phyloP scores from a whole-genome alignment of 2,329 filamentous ascomycete genomes.

The Exophiala oligosperma region DNA sequence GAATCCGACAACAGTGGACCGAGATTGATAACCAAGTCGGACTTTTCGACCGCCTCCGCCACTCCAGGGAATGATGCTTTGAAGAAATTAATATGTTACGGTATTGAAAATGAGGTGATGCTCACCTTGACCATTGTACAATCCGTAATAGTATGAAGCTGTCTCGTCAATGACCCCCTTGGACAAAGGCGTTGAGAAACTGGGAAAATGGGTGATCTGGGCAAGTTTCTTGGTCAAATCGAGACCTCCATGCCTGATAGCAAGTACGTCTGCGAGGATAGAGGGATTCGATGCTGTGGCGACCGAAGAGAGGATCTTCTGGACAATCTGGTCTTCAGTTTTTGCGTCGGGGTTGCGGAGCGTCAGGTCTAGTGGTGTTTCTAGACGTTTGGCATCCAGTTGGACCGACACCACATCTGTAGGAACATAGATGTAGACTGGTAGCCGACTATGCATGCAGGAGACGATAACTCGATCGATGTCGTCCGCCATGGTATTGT shows the following conservation, averaged over 20 bases:
- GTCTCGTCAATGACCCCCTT: conserved; percentile 24
- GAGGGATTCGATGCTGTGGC: conserved; percentile 15
- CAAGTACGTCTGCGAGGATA: conserved; percentile 21
- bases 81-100: background rate
- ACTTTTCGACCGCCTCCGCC: conserved; percentile 36
- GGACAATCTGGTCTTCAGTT: conserved; percentile 61
- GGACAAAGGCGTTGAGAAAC: conserved; percentile 22
- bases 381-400: conserved; percentile 49
- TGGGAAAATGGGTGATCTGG: conserved; percentile 15
- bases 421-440: conserved; percentile 31
- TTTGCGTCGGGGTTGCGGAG: conserved; percentile 16
- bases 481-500: conserved; percentile 27
- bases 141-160: conserved; percentile 17
- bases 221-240: conserved; percentile 20
- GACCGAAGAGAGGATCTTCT: conserved; percentile 37
- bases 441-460: conserved; percentile 27
- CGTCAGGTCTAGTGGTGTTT: conserved; percentile 63
- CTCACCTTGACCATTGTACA: conserved; percentile 25
- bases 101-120: background rate
- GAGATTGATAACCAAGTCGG: conserved; percentile 49
- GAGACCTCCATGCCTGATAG: conserved; percentile 16
- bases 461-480: conserved; percentile 29
- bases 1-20: conserved; percentile 49
- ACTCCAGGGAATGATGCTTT: conserved; percentile 33
- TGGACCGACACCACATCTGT: conserved; percentile 24